These are phyloP conservation scores for Kodamaea restingae DNA, from an alignment of 805 yeast species.

Conservation along the genomic window DNA sequence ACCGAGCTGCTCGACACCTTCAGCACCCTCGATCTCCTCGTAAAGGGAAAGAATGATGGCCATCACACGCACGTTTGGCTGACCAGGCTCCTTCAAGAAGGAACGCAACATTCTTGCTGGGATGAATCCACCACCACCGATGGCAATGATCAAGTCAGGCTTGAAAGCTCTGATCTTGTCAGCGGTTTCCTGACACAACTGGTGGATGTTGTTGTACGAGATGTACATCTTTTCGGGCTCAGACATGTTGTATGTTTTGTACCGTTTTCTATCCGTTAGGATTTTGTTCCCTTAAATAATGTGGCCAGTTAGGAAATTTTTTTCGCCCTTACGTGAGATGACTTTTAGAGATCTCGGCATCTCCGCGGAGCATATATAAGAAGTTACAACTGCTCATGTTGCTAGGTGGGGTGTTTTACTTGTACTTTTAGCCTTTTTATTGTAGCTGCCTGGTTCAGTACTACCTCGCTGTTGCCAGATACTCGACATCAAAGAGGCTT, in stretches of 20 bases:
- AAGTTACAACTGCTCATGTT: not conserved
- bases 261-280: not conserved
- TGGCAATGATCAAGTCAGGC: constrained; percentile 89
- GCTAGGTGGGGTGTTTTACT: not conserved
- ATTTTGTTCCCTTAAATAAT: not conserved
- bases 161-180: constrained; percentile 63
- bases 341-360: not conserved
- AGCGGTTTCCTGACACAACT: constrained; percentile 60
- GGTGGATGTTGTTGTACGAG: constrained; percentile 78
- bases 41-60: constrained; percentile 91
- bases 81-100: constrained; percentile 81
- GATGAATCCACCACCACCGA: constrained; percentile 97
- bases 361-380: not conserved
- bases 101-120: constrained; percentile 96
- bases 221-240: constrained; percentile 57
- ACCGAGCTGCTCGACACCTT: constrained; percentile 52
- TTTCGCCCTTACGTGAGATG: constrained; percentile 3
- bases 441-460: too few species aligned
- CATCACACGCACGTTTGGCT: constrained; percentile 88
- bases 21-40: constrained; percentile 55
- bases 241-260: constrained; percentile 7
- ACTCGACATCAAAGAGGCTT: too few species aligned
- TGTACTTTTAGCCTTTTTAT: not conserved
- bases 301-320: constrained; percentile 2
- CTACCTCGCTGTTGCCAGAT: too few species aligned